Evolutionary conservation across 192 early-diverging fungal species (phyloP).

Genomic region (Dissophora ornata): DNA sequence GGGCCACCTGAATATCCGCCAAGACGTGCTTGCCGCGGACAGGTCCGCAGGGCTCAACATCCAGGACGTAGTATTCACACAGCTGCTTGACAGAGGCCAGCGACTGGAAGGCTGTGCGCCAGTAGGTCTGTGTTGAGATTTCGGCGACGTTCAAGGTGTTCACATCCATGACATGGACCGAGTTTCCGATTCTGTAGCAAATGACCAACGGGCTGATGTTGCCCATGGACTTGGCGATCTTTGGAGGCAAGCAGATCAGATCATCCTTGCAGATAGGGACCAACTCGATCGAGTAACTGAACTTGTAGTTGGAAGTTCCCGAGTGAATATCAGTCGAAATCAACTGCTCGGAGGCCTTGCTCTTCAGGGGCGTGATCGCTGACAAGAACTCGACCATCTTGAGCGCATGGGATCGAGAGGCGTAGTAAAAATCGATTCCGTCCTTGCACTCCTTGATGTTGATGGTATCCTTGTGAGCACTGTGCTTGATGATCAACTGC

Average conservation of each 20-base stretch:
- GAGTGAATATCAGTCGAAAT: conserved; percentile 96
- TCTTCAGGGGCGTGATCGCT: conserved; percentile 84
- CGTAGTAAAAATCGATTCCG: conserved; percentile 98
- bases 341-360: conserved; percentile 93
- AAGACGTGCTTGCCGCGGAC: conserved; percentile 80
- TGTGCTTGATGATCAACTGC: conserved; percentile 98
- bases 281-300: conserved; percentile 95
- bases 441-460: conserved; percentile 98
- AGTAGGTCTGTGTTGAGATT: conserved; percentile 79
- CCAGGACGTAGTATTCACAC: conserved; percentile 95
- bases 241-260: conserved; percentile 85
- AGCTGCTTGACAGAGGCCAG: conserved; percentile 84
- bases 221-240: conserved; percentile 85
- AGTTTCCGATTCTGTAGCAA: conserved; percentile 88
- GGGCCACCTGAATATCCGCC: conserved; percentile 89
- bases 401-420: conserved; percentile 87
- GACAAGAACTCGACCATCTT: conserved; percentile 96
- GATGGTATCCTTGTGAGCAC: conserved; percentile 95
- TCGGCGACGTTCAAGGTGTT: conserved; percentile 83
- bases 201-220: conserved; percentile 88
- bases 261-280: conserved; percentile 98
- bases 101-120: conserved; percentile 84
- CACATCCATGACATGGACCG: conserved; percentile 87
- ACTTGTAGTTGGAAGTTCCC: conserved; percentile 94
- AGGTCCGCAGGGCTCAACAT: conserved; percentile 87